Evolutionary conservation across 2,329 filamentous ascomycete species (phyloP), one percentile per base, ranked within the genome.

Genomic region (Scytalidium lignicola): DNA sequence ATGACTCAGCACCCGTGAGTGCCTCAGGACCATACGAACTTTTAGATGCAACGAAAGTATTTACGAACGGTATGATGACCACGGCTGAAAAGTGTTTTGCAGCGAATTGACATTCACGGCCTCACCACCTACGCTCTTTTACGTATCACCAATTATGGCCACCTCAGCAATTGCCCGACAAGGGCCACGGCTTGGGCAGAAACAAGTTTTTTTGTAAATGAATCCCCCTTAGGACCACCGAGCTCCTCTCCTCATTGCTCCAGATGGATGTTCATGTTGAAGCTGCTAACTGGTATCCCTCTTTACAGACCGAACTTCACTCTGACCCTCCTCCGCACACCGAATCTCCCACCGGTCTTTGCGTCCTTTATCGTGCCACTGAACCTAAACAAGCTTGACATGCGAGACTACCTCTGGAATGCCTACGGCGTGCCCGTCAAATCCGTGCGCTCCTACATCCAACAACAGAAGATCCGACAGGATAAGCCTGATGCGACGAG

Each of bases 371-470:
- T 85, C 62, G 92, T 96, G 26, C 93, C 93, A 10, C 79, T 97
- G 60, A 83, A 81, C 61, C 90, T 96, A 76, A 95, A 90, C 76
- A 99, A 99, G 73, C 85, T 97, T 69, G 93, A 99, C 68, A 74
- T 99, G 40, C 88, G 90, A 68, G 91, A 96, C 74, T 99, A 97
- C 74, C 85, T 99, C 54, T 88, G 82, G 73, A 84, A 95, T 68
- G 80, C 80, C 41, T 99, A 99, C 76, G 77, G 79, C 52, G 84
- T 97, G 53, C 78, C 84, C 55, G 81, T 85, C 47, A 73, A 81
- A 46, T 76, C 76, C 57, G 83, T 97, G 54, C 87, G 92, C 53
- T 90, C 88, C 47, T 92, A 82, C 64, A 80, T 97, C 63, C 83
- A 88, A 61, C 81, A 85, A 69, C 77, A 82, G 65, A 80, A 78